Conservation (phyloP, 805 yeast genomes). For the Ogataea glucozyma region DNA sequence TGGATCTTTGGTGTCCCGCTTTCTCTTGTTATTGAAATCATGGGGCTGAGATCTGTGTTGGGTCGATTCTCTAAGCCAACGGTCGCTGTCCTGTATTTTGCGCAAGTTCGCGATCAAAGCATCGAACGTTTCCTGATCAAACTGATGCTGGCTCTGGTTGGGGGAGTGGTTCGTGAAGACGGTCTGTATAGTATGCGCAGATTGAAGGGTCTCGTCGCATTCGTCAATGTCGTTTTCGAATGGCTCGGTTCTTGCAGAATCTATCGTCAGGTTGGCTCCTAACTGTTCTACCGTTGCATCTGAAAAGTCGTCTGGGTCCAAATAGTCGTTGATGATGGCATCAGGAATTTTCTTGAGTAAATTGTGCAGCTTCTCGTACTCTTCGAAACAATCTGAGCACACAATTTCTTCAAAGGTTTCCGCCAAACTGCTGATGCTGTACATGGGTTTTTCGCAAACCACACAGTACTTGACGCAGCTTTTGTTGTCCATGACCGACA, state of each 20-base stretch:
- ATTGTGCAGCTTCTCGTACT: constrained; percentile 31
- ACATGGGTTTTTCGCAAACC: constrained; percentile 69
- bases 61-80: neutral
- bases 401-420: constrained; percentile 51
- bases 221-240: too few species aligned
- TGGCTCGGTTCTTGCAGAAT: neutral
- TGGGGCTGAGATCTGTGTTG: constrained; percentile 5
- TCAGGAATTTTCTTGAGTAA: constrained; percentile 16
- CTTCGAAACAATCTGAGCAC: constrained; percentile 60
- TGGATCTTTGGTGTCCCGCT: neutral
- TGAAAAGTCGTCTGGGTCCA: neutral
- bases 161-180: neutral
- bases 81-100: constrained; percentile 11
- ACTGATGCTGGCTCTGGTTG: neutral
- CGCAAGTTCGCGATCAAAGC: constrained; percentile 6
- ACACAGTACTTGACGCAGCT: constrained; percentile 51
- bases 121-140: constrained; percentile 1
- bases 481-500: constrained; percentile 25
- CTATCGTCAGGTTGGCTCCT: neutral
- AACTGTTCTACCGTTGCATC: neutral
- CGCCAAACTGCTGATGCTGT: constrained; percentile 51
- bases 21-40: neutral
- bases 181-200: too few species aligned
- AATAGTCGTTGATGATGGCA: constrained; percentile 1
- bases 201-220: constrained; percentile 6